Percentiles rank a stretch among this genome's conserved stretches.
phyloP scores from a whole-genome alignment of 164 flowering plant species.

The Paratinospora sagittata region DNA sequence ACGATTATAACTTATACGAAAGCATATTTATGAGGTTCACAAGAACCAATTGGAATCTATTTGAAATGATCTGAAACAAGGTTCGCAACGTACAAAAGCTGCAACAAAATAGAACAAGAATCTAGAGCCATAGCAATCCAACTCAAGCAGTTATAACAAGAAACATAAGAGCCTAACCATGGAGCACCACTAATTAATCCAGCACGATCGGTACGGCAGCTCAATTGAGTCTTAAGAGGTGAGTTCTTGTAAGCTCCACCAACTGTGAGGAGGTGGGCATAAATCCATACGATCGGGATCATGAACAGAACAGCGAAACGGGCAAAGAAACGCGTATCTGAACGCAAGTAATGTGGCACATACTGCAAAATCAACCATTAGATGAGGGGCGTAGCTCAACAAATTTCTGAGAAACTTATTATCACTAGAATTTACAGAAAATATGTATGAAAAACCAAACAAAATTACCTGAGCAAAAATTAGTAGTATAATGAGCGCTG shows the following conservation, averaged over 20 bases:
- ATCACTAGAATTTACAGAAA: neutral
- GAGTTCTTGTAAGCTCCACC: conserved; percentile 79
- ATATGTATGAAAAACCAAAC: neutral
- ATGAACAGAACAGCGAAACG: conserved; percentile 88
- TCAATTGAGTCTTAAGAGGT: conserved; percentile 49
- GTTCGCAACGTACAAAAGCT: neutral
- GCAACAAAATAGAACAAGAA: neutral
- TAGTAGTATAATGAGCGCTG: conserved; percentile 60
- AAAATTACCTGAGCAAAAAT: conserved; percentile 69
- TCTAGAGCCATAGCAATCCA: neutral
- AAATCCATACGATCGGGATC: conserved; percentile 78
- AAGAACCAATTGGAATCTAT: neutral
- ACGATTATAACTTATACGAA: neutral
- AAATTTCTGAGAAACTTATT: neutral
- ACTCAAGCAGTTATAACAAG: neutral
- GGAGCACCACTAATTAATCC: conserved; percentile 83
- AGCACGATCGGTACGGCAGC: conserved; percentile 85
- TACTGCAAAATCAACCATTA: conserved; percentile 45
- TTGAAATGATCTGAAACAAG: conserved; percentile 1
- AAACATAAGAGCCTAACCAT: conserved; percentile 43
- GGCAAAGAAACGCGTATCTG: conserved; percentile 49
- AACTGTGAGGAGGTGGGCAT: conserved; percentile 92
- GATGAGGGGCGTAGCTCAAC: neutral
- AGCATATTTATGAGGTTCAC: neutral
- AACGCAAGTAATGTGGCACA: conserved; percentile 53